Evolutionary conservation across 2,329 filamentous ascomycete species (phyloP), one percentile per base, ranked within the genome.

Genomic region (Bertia moriformis): DNA sequence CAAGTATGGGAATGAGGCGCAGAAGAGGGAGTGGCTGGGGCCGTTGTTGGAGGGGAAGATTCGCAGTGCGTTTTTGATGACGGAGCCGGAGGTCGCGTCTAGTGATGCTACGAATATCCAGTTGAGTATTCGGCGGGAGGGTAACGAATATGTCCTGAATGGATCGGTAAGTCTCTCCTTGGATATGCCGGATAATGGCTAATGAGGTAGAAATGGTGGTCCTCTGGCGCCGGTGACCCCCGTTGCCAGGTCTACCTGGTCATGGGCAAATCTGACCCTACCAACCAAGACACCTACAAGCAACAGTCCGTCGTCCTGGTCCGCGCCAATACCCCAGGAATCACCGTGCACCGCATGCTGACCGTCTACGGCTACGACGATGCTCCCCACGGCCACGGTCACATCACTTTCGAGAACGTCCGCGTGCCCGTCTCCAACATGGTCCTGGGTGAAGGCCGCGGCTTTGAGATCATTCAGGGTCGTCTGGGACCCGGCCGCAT

Each of bases 381-480:
- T 51, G 91, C 91, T n/a, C 91, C 91, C 2, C 91, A 98, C 59
- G 91, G 91, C 41, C 91, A 98, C 63, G 91, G 87, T 35, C 89
- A 98, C 60, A 77, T 98, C 54, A 73, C 67, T 24, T 96, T 98
- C 63, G 69, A 78, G 42, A 82, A 96, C 55, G 91, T 96, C 45
- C 83, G 89, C 42, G 84, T 98, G 0, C 89, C 89, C 4, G 76
- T 69, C 20, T 65, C 67, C 51, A 91, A 84, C 64, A 80, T 98
- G 53, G 83, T 96, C 10, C 79, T 98, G 3, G 89, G 91, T 43
- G 85, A 91, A 58, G 91, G 91, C 46, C 78, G 85, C 45, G 91
- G 91, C 15, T 98, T 98, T 58, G 91, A 98, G 61, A 94, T 98
- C 55, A 95, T 98, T 54, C 91, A 98, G 59, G 91, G 91, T 42